A percentile compares a stretch with the other conserved stretches of the same genome.
phyloP scores from a whole-genome alignment of 2,329 filamentous ascomycete species.

The Aphanocladium album region DNA sequence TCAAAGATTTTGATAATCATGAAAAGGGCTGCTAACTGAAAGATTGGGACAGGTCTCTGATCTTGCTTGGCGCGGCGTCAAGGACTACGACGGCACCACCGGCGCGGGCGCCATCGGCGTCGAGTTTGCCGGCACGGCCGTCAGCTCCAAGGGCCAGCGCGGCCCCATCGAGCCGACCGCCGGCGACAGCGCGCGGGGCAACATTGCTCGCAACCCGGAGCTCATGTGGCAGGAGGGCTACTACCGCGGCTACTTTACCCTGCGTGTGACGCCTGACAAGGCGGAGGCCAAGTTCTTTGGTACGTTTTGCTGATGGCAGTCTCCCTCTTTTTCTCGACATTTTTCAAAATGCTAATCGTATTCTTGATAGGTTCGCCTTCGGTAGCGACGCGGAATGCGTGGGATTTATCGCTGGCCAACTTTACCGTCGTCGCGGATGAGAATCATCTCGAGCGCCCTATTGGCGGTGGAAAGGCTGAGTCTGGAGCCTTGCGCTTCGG shows the following conservation, averaged over 20 bases:
- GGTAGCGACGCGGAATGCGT: slow-evolving; percentile 52
- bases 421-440: slow-evolving; percentile 61
- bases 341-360: no score
- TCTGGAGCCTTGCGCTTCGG: slow-evolving; percentile 36
- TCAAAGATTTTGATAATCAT: not conserved
- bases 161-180: slow-evolving; percentile 51
- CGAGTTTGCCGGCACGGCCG: slow-evolving; percentile 63
- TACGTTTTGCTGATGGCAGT: slow-evolving; percentile 23
- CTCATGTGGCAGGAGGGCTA: slow-evolving; percentile 70
- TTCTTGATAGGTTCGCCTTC: slow-evolving; percentile 40
- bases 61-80: slow-evolving; percentile 51
- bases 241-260: slow-evolving; percentile 68
- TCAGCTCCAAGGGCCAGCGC: slow-evolving; percentile 54
- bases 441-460: slow-evolving; percentile 48
- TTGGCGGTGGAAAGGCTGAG: slow-evolving; percentile 41
- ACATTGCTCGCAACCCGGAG: slow-evolving; percentile 50
- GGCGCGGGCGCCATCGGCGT: slow-evolving; percentile 55
- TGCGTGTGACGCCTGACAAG: slow-evolving; percentile 51
- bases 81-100: slow-evolving; percentile 47
- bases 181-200: slow-evolving; percentile 43
- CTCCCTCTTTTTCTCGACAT: no score
- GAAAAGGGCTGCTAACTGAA: not conserved
- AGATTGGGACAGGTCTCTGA: slow-evolving; percentile 31
- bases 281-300: slow-evolving; percentile 63
- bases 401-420: slow-evolving; percentile 63